Conservation (phyloP, 495 filamentous ascomycete genomes). For the Clohesyomyces aquaticus region DNA sequence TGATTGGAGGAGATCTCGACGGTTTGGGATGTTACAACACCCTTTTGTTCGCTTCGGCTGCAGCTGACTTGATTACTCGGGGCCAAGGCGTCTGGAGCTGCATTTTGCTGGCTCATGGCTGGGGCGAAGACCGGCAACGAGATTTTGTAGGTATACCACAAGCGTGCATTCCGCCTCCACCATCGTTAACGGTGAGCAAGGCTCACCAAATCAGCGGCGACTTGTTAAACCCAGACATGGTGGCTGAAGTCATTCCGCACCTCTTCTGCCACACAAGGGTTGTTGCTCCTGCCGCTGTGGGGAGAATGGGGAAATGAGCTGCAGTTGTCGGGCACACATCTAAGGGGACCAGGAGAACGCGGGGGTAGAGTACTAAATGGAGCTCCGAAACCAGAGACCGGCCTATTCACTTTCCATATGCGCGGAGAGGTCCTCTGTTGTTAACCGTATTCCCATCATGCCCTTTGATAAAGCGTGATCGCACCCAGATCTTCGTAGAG, state of each 20-base stretch:
- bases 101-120: not conserved
- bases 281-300: not conserved
- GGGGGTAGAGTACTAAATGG: not conserved
- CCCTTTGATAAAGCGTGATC: no score
- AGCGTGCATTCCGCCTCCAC: not conserved
- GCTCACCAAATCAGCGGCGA: not conserved
- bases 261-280: no score
- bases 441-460: no score
- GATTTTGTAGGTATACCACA: not conserved
- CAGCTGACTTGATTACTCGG: not conserved
- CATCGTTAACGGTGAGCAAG: not conserved
- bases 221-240: not conserved
- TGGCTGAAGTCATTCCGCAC: not conserved
- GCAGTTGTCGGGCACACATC: not conserved
- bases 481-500: no score
- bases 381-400: no score
- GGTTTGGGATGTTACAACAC: not conserved
- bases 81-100: not conserved
- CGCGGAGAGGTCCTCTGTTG: no score
- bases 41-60: not conserved
- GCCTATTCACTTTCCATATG: no score
- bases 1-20: not conserved
- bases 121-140: not conserved
- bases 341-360: not conserved
- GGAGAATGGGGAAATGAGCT: slow-evolving; percentile 1